Percentiles rank a stretch among this genome's conserved stretches.
Evolutionary conservation across 805 yeast species (phyloP).

Genomic region (Pichia rugopelliculosa): DNA sequence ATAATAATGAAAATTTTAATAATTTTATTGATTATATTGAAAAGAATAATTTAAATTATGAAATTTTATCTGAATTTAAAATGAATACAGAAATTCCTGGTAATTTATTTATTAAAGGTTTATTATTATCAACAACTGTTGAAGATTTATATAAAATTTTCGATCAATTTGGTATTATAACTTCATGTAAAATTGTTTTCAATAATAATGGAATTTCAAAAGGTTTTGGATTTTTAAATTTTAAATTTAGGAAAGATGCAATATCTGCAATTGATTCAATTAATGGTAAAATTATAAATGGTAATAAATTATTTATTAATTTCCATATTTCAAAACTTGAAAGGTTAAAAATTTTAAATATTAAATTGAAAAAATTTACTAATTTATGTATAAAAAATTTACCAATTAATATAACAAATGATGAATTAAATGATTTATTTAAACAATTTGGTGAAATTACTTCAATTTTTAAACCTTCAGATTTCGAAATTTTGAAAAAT

Average conservation of each 20-base stretch:
- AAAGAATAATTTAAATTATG: constrained; percentile 11
- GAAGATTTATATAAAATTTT: neutral
- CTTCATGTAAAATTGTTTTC: constrained; percentile 40
- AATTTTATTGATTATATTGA: neutral
- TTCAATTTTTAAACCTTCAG: constrained; percentile 45
- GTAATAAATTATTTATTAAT: constrained; percentile 43
- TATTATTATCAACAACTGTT: constrained; percentile 30
- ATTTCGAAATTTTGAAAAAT: constrained; percentile 8
- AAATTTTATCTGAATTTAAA: constrained; percentile 15
- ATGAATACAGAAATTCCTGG: constrained; percentile 37
- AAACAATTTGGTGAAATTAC: constrained; percentile 38
- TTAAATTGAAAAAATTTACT: constrained; percentile 40
- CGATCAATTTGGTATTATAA: constrained; percentile 30
- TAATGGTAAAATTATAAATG: constrained; percentile 22
- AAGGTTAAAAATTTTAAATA: constrained; percentile 41
- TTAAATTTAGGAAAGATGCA: constrained; percentile 49
- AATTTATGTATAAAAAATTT: constrained; percentile 49
- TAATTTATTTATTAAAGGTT: constrained; percentile 46
- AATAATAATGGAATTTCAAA: constrained; percentile 39
- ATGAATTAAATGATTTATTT: constrained; percentile 33
- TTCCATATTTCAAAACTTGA: constrained; percentile 61
- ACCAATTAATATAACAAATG: constrained; percentile 30
- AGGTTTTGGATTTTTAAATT: constrained; percentile 67
- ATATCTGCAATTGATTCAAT: constrained; percentile 46
- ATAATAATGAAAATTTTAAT: neutral